Conservation (phyloP, 768 basidiomycete species). For the Trametes cingulata region DNA sequence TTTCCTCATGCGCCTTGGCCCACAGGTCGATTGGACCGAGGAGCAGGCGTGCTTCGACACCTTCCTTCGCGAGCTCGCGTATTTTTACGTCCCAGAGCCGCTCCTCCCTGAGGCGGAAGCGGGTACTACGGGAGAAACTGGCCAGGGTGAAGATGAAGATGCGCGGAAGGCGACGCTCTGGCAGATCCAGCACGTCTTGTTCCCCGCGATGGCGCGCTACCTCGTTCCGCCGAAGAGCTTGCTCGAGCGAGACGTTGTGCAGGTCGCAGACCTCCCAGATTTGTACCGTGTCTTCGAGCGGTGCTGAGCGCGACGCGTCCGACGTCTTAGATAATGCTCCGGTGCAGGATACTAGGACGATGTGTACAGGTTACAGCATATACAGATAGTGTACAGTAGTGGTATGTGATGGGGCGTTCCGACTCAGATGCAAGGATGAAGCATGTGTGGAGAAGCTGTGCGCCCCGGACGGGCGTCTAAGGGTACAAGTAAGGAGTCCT, state of each 20-base stretch:
- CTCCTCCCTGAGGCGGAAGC: conserved; percentile 25
- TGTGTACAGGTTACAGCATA: background rate
- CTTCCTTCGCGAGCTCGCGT: conserved; percentile 87
- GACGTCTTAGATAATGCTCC: background rate
- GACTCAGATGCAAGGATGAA: background rate
- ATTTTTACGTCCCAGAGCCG: conserved; percentile 81
- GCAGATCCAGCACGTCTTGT: conserved; percentile 90
- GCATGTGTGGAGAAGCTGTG: background rate
- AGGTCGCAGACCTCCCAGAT: conserved; percentile 88
- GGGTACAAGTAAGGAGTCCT: background rate
- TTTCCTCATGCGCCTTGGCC: conserved; percentile 88
- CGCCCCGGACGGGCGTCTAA: background rate
- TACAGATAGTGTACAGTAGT: background rate
- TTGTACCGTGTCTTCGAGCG: conserved; percentile 94
- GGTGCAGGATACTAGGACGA: background rate
- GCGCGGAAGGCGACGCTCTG: conserved; percentile 59
- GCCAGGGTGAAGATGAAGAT: conserved; percentile 39
- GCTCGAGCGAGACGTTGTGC: conserved; percentile 74
- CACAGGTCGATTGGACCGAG: conserved; percentile 91
- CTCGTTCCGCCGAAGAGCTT: conserved; percentile 65
- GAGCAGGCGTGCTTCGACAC: conserved; percentile 85
- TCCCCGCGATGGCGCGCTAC: conserved; percentile 83
- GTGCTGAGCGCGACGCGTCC: conserved; percentile 47
- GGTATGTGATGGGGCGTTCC: background rate
- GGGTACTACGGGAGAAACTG: conserved; percentile 2